Evolutionary conservation across 306 rosid species (phyloP).

Genomic region (Lablab purpureus): DNA sequence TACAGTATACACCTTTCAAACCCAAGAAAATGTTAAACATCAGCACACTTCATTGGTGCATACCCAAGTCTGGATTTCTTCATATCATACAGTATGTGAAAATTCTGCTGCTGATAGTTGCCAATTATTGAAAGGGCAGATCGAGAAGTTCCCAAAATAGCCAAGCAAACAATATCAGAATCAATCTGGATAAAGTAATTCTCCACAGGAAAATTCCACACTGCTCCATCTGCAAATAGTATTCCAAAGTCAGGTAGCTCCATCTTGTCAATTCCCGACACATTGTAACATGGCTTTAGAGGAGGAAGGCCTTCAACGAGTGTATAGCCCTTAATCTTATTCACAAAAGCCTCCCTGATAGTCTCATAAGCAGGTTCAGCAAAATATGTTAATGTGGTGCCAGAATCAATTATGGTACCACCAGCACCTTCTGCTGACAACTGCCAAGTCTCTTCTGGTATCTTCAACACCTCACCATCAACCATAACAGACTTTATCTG

Average conservation of each 20-base stretch:
- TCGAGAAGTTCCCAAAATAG: slow-evolving; percentile 75
- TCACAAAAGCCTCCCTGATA: slow-evolving; percentile 71
- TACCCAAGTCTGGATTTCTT: slow-evolving; percentile 89
- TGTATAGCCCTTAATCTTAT: slow-evolving; percentile 66
- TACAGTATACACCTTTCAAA: slow-evolving; percentile 27
- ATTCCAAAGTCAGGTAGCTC: slow-evolving; percentile 89
- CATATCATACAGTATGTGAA: slow-evolving; percentile 82
- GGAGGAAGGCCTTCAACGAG: slow-evolving; percentile 67
- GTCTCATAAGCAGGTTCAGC: slow-evolving; percentile 82
- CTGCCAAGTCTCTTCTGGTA: slow-evolving; percentile 81
- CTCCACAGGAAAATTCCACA: slow-evolving; percentile 91
- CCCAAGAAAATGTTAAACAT: slow-evolving; percentile 56
- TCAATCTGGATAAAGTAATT: slow-evolving; percentile 88
- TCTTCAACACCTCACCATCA: slow-evolving; percentile 69
- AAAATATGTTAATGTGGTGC: slow-evolving; percentile 92
- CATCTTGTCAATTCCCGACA: slow-evolving; percentile 72
- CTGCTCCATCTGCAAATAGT: slow-evolving; percentile 78
- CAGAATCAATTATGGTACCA: slow-evolving; percentile 96
- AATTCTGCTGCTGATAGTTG: slow-evolving; percentile 98
- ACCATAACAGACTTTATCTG: slow-evolving; percentile 74
- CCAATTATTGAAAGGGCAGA: slow-evolving; percentile 88
- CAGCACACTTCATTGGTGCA: slow-evolving; percentile 91
- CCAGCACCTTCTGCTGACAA: slow-evolving; percentile 74
- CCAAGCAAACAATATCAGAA: slow-evolving; percentile 78
- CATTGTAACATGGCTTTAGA: slow-evolving; percentile 90